phyloP scores from a whole-genome alignment of 768 basidiomycete species.

The Rhizopogon vinicolor region DNA sequence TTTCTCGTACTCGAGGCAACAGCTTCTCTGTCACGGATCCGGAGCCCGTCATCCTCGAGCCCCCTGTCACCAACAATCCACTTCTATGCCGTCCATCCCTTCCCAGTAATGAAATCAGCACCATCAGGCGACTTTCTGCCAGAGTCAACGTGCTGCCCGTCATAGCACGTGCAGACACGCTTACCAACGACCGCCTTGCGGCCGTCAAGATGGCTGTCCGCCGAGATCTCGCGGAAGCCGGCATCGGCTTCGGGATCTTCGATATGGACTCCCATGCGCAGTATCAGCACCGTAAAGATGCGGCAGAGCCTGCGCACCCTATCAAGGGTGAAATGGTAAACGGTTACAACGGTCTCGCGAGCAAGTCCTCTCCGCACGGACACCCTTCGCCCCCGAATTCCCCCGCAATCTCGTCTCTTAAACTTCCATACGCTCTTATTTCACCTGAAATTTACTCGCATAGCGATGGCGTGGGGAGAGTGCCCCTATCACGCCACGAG shows the following conservation, averaged over 20 bases:
- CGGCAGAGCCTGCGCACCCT: slow-evolving; percentile 34
- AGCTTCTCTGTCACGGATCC: slow-evolving; percentile 69
- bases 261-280: slow-evolving; percentile 62
- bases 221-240: slow-evolving; percentile 75
- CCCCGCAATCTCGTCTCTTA: slow-evolving; percentile 55
- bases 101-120: slow-evolving; percentile 65
- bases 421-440: slow-evolving; percentile 80
- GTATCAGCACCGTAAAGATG: slow-evolving; percentile 39
- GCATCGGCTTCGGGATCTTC: slow-evolving; percentile 88
- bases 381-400: slow-evolving; percentile 64
- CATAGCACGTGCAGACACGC: slow-evolving; percentile 73
- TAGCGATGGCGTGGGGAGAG: slow-evolving; percentile 69
- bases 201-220: slow-evolving; percentile 78
- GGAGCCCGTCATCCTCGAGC: slow-evolving; percentile 77
- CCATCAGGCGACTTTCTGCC: slow-evolving; percentile 74
- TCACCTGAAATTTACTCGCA: slow-evolving; percentile 83
- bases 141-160: slow-evolving; percentile 88
- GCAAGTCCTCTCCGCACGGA: slow-evolving; percentile 46
- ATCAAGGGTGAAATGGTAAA: slow-evolving; percentile 51
- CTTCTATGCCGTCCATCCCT: slow-evolving; percentile 63
- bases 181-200: slow-evolving; percentile 77
- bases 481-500: slow-evolving; percentile 60
- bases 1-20: slow-evolving; percentile 63
- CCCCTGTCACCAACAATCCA: slow-evolving; percentile 71
- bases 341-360: slow-evolving; percentile 44